Conservation (phyloP, 768 basidiomycete genomes). For the Rhizopogon vinicolor region DNA sequence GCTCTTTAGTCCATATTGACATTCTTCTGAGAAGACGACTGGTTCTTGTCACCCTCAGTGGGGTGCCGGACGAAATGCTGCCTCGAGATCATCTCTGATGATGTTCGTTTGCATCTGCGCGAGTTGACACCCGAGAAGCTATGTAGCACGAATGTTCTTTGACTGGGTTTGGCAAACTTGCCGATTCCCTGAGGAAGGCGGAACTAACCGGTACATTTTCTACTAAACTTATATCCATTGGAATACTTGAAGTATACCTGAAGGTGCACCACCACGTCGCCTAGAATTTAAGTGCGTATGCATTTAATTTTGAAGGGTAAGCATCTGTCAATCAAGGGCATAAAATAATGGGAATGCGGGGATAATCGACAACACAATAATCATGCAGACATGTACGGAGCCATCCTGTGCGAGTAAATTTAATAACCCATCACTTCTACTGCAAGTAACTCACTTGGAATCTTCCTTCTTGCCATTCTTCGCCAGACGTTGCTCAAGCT, state of each 20-base stretch:
- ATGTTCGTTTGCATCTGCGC: slow-evolving; percentile 88
- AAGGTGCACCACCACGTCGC: no score
- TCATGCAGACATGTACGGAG: slow-evolving; percentile 78
- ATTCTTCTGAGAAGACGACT: slow-evolving; percentile 89
- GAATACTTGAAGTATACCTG: no score
- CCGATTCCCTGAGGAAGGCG: no score
- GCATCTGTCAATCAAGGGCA: no score
- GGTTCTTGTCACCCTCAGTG: slow-evolving; percentile 84
- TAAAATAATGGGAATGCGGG: no score
- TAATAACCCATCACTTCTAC: slow-evolving; percentile 5
- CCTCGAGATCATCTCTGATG: slow-evolving; percentile 60
- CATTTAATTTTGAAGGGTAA: no score
- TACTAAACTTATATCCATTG: no score
- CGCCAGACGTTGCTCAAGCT: slow-evolving; percentile 70
- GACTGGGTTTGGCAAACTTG: no score
- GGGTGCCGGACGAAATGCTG: slow-evolving; percentile 51
- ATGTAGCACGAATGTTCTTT: slow-evolving; percentile 53
- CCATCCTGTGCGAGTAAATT: slow-evolving; percentile 48
- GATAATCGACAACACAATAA: no score
- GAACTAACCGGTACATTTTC: no score
- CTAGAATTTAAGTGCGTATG: no score
- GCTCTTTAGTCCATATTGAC: slow-evolving; percentile 93
- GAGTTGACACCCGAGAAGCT: slow-evolving; percentile 83
- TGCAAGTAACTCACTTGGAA: slow-evolving; percentile 39
- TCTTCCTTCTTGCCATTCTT: slow-evolving; percentile 36